Evolutionary conservation across 108 stramenopile genomes (phyloP).

Genomic region (Fistulifera pelliculosa): DNA sequence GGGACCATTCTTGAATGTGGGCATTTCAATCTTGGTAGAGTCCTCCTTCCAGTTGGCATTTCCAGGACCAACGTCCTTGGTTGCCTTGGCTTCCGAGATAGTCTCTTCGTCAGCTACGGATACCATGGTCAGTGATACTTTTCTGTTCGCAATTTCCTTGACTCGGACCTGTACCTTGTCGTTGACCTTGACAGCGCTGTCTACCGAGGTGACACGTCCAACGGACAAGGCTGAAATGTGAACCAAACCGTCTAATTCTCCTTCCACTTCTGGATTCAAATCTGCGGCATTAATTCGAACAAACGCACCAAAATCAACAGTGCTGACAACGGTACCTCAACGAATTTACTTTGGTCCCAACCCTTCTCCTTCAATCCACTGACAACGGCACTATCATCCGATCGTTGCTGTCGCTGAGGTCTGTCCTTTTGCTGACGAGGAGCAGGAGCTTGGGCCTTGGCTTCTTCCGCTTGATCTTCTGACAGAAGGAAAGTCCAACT

Average conservation of each 20-base stretch:
- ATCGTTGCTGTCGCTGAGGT: constrained; percentile 16
- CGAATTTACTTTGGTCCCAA: constrained; percentile 65
- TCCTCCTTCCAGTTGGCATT: constrained; percentile 64
- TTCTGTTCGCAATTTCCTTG: constrained; percentile 49
- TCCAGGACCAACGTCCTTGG: no score
- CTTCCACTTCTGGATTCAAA: constrained; percentile 53
- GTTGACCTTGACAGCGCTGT: constrained; percentile 48
- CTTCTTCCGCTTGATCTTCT: constrained; percentile 62
- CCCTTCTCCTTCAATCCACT: constrained; percentile 56
- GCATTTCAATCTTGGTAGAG: constrained; percentile 40
- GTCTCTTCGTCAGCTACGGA: constrained; percentile 43
- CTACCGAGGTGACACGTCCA: constrained; percentile 50
- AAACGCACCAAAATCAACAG: constrained; percentile 89
- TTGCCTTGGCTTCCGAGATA: constrained; percentile 36
- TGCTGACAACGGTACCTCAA: constrained; percentile 81
- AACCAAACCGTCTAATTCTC: constrained; percentile 79
- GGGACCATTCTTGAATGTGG: constrained; percentile 54
- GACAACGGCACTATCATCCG: constrained; percentile 52
- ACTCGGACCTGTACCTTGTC: constrained; percentile 80
- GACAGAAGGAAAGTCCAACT: constrained; percentile 73
- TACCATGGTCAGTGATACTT: constrained; percentile 79
- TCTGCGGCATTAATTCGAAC: constrained; percentile 75
- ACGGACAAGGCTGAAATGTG: constrained; percentile 74
- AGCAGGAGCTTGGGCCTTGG: constrained; percentile 28
- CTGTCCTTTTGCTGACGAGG: constrained; percentile 28